Evolutionary conservation across 1,139 yeast genomes (phyloP).

Genomic region (Saccharomyces hybrid): DNA sequence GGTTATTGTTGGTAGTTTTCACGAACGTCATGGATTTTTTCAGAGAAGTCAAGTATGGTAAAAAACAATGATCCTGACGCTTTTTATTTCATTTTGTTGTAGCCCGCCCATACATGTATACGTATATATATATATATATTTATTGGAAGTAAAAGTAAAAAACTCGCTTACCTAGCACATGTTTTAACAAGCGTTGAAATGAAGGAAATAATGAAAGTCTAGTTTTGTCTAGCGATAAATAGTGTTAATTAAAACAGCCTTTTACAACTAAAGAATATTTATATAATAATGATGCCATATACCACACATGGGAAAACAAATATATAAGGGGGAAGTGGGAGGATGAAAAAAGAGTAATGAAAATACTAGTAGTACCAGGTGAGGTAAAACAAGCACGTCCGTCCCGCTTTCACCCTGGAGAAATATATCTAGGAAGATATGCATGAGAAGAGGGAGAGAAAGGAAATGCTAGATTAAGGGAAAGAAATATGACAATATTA

Average conservation of each 20-base stretch:
- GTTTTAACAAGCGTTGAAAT: neutral
- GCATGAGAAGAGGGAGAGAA: neutral
- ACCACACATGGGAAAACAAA: neutral
- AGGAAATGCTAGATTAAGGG: conserved; percentile 1
- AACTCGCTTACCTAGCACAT: neutral
- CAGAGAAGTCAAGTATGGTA: conserved; percentile 36
- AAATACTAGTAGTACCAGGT: neutral
- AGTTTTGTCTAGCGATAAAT: neutral
- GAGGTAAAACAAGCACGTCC: neutral
- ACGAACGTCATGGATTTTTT: conserved; percentile 93
- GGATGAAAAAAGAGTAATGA: neutral
- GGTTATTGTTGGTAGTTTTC: conserved; percentile 91
- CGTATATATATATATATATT: neutral
- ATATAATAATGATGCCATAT: neutral
- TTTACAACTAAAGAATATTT: neutral
- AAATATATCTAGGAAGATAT: neutral
- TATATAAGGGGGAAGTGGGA: neutral
- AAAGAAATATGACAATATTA: neutral
- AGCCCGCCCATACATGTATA: neutral
- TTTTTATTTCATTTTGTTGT: neutral
- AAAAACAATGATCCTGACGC: neutral
- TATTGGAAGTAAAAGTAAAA: too few relatives aligned
- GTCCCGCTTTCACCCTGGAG: neutral
- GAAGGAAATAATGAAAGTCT: neutral
- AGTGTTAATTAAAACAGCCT: neutral